Percentiles rank a stretch among this genome's conserved stretches.
Evolutionary conservation across 2,329 filamentous ascomycete species (phyloP).

Genomic region (Ophiocordyceps camponoti-saundersi): DNA sequence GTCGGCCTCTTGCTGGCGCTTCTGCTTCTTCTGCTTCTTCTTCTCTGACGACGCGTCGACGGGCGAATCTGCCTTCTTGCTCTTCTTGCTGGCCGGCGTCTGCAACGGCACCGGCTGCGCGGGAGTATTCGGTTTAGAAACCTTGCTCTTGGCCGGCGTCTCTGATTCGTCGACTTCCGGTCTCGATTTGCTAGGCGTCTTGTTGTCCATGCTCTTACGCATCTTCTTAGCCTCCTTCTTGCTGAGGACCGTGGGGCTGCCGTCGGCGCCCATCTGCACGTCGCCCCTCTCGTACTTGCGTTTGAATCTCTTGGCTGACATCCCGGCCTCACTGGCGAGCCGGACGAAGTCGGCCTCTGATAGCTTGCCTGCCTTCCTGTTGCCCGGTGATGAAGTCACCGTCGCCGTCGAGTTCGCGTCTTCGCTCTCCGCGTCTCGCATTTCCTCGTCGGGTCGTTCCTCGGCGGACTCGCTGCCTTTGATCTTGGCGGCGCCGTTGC

Average conservation of each 20-base stretch:
- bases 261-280: conserved; percentile 47
- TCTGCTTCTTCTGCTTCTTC: conserved; percentile 47
- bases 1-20: conserved; percentile 48
- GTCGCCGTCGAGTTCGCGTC: conserved; percentile 8
- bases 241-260: conserved; percentile 48
- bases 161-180: conserved; percentile 8
- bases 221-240: conserved; percentile 65
- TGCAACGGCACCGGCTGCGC: conserved; percentile 13
- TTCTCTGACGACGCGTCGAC: conserved; percentile 40
- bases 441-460: conserved; percentile 22
- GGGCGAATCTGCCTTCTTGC: conserved; percentile 49
- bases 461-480: conserved; percentile 20
- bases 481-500: conserved; percentile 17
- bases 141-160: conserved; percentile 21
- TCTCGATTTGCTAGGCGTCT: conserved; percentile 20
- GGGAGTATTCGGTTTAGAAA: too few relatives aligned
- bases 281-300: conserved; percentile 63
- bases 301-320: conserved; percentile 62
- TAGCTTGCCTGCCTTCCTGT: conserved; percentile 23
- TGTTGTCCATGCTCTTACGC: conserved; percentile 40
- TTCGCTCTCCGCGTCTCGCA: conserved; percentile 24
- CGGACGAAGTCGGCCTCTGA: conserved; percentile 39
- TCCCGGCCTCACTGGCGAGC: conserved; percentile 47
- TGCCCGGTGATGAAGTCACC: conserved; percentile 12
- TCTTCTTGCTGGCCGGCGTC: conserved; percentile 38